Evolutionary conservation across 768 basidiomycete genomes (phyloP).

Genomic region (Tylopilus balloui): DNA sequence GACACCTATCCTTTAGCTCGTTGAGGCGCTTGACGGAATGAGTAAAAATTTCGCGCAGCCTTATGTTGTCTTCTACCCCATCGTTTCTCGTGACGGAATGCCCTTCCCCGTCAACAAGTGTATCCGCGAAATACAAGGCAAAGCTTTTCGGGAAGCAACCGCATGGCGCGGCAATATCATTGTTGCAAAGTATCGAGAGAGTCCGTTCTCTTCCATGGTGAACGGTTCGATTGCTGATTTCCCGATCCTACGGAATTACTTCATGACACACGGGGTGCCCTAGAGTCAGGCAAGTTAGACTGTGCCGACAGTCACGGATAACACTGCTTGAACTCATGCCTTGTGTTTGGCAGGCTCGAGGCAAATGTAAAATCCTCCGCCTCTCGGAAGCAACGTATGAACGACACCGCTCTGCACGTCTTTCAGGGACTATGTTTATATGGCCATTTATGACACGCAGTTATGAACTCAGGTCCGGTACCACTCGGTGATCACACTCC

Average conservation of each 20-base stretch:
- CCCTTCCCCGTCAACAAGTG: conserved; percentile 77
- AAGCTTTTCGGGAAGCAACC: conserved; percentile 50
- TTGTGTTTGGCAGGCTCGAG: conserved; percentile 27
- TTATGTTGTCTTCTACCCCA: conserved; percentile 78
- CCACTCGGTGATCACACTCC: conserved; percentile 11
- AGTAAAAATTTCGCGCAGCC: conserved; percentile 72
- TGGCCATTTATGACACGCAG: conserved; percentile 24
- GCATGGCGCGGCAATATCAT: conserved; percentile 83
- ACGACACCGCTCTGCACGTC: neutral
- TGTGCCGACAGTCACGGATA: conserved; percentile 11
- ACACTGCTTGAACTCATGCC: conserved; percentile 19
- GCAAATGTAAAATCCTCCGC: conserved; percentile 13
- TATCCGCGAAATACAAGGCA: conserved; percentile 70
- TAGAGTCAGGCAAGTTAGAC: conserved; percentile 34
- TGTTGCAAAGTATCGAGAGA: conserved; percentile 61
- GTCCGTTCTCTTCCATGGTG: conserved; percentile 49
- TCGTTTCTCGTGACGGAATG: conserved; percentile 73
- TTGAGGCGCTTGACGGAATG: conserved; percentile 78
- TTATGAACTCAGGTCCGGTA: conserved; percentile 10
- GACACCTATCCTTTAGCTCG: conserved; percentile 41
- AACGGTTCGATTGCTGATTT: conserved; percentile 82
- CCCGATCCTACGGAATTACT: conserved; percentile 75
- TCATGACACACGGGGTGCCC: conserved; percentile 61
- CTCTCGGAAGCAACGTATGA: neutral
- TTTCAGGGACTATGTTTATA: conserved; percentile 21